phyloP scores from a whole-genome alignment of 2,329 filamentous ascomycete species.

The Rhinocladiella similis region DNA sequence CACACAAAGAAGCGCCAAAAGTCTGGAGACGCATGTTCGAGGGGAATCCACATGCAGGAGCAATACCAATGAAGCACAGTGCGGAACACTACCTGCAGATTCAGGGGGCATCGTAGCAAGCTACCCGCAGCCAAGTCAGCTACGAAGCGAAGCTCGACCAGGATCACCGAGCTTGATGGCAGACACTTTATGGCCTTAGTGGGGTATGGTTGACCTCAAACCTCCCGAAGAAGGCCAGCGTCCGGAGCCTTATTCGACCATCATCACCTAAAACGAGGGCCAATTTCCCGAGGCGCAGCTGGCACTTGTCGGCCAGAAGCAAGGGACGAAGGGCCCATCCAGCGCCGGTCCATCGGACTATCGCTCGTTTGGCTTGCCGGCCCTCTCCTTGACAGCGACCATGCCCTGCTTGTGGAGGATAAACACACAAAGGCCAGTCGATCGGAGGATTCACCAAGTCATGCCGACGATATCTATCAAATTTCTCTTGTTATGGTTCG shows the following conservation, averaged over 20 bases:
- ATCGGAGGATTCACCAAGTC: neutral
- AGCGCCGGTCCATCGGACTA: neutral
- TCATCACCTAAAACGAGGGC: slow-evolving; percentile 5
- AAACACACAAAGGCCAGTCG: neutral
- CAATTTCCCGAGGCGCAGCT: slow-evolving; percentile 23
- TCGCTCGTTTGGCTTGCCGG: neutral
- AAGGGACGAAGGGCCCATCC: neutral
- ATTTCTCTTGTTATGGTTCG: neutral
- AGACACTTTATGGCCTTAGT: slow-evolving; percentile 10
- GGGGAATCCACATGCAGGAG: slow-evolving; percentile 16
- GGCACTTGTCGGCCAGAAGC: slow-evolving; percentile 1
- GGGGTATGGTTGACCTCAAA: slow-evolving; percentile 14
- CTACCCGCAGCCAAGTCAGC: slow-evolving; percentile 2
- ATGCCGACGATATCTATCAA: neutral
- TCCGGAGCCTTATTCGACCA: slow-evolving; percentile 14
- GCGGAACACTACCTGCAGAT: slow-evolving; percentile 10
- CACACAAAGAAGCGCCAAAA: slow-evolving; percentile 5
- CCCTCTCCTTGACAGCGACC: neutral
- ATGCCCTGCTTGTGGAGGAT: neutral
- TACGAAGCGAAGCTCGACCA: slow-evolving; percentile 14
- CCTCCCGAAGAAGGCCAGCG: slow-evolving; percentile 2
- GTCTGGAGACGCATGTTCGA: slow-evolving; percentile 21
- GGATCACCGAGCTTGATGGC: slow-evolving; percentile 1
- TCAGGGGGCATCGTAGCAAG: slow-evolving; percentile 13
- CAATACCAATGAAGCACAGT: slow-evolving; percentile 13